Conservation (phyloP, 2,329 filamentous ascomycete genomes). For the Ramichloridium luteum region DNA sequence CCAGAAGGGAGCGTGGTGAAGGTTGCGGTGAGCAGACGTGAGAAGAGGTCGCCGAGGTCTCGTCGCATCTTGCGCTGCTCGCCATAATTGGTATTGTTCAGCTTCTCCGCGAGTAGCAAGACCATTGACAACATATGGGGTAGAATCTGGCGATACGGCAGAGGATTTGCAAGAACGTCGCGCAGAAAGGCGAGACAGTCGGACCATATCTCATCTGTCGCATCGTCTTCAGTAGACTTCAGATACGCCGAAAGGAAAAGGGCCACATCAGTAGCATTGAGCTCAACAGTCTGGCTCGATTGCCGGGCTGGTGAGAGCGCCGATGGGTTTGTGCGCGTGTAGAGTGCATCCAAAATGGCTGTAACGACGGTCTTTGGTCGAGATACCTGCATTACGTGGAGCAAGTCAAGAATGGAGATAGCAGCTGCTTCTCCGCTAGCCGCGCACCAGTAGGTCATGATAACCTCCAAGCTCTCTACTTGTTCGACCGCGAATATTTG, state of each 20-base stretch:
- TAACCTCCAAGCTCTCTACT: constrained; percentile 82
- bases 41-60: constrained; percentile 83
- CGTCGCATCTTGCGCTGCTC: constrained; percentile 85
- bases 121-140: constrained; percentile 80
- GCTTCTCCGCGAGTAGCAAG: constrained; percentile 80
- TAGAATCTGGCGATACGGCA: constrained; percentile 84
- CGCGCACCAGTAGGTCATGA: constrained; percentile 70
- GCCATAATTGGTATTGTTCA: constrained; percentile 95
- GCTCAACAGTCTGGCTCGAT: constrained; percentile 75
- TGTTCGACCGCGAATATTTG: constrained; percentile 87
- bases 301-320: constrained; percentile 68
- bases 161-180: constrained; percentile 83
- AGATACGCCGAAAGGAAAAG: constrained; percentile 86
- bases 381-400: constrained; percentile 84
- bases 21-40: constrained; percentile 77
- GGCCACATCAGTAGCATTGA: constrained; percentile 73
- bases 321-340: constrained; percentile 77
- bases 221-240: constrained; percentile 82
- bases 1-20: constrained; percentile 52
- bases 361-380: constrained; percentile 85
- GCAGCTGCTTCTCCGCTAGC: constrained; percentile 26
- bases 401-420: constrained; percentile 63
- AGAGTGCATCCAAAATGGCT: constrained; percentile 89
- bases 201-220: constrained; percentile 95
- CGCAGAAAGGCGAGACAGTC: constrained; percentile 85